Conservation (phyloP, 225 moss, liverwort and hornwort genomes). For the Pseudoscleropodium purum region DNA sequence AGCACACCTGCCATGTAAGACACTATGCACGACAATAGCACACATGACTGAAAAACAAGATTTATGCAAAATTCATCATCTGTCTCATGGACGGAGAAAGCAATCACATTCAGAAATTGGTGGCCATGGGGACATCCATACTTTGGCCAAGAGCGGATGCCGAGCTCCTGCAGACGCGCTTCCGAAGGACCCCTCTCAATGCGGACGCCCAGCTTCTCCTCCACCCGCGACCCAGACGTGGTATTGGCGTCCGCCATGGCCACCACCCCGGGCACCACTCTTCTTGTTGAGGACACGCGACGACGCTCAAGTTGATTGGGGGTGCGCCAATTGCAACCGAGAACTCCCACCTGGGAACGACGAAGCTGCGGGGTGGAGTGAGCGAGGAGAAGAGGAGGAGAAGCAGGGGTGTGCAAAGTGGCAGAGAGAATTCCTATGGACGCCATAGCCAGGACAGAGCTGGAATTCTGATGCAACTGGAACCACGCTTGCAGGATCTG, state of each 20-base stretch:
- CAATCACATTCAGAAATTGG: background rate
- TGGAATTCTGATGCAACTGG: background rate
- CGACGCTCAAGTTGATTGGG: background rate
- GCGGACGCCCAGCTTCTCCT: slow-evolving; percentile 47
- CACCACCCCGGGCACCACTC: background rate
- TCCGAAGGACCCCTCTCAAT: slow-evolving; percentile 37
- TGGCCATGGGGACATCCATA: background rate
- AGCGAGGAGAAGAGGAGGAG: background rate
- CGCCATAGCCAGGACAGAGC: background rate
- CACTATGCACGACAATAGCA: background rate
- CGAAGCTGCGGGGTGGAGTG: background rate
- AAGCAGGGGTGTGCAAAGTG: background rate
- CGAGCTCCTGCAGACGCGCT: slow-evolving; percentile 38
- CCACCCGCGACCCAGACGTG: slow-evolving; percentile 25
- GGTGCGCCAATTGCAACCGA: background rate
- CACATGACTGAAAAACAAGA: too few species aligned
- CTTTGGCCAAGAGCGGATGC: slow-evolving; percentile 53
- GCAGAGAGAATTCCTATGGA: background rate
- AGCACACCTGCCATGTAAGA: background rate
- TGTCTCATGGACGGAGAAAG: background rate
- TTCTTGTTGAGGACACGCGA: background rate
- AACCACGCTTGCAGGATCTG: background rate
- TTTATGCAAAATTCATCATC: background rate
- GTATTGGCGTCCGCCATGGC: slow-evolving; percentile 30
- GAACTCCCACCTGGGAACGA: background rate